Evolutionary conservation across 2,329 filamentous ascomycete species (phyloP), one percentile per base, ranked within the genome.

Genomic region (Ampelomyces quisqualis): DNA sequence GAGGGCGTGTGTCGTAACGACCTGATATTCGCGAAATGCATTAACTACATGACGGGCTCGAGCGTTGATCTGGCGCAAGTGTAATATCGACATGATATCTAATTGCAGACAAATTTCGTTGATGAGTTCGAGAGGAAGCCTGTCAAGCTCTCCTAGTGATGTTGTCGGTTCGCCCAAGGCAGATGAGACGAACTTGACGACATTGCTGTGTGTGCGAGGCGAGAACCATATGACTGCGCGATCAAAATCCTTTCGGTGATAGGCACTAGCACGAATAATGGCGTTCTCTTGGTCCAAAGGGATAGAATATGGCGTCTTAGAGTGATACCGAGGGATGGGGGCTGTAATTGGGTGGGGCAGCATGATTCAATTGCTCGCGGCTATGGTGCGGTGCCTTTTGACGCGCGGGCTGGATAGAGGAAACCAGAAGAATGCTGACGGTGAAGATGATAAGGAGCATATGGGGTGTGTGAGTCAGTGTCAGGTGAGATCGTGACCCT

Each of bases 51-150:
- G 35, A 43, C 59, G 58, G 10, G 45, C 48, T 33, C 43, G 26
- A 24, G 53, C 21, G 48, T 49, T 66, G 2, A 46, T 42, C 43
- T 68, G 64, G 28, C 66, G 55, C 13, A 70, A 52, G 0, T 41
- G 45, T 35, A 68, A 64, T 13, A 70, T 5, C 17, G 62, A 62
- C n/a, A 41, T 13, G 17, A 70, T 58, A 32, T 70, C 67, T 7
- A 65, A 38, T 30, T 37, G 44, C 14, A 60, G 35, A 8, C 64
- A 41, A 0, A 62, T 34, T n/a, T 63, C 34, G 35, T 60, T 31
- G 40, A 64, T 49, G 44, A 69, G 57, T 39, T 69, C 64, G 11
- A 55, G 54, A 10, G 66, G 63, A 34, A 69, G 54, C 26, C 43
- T 49, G 46, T 57, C 44, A 38, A 70, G 49, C 11, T 48, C 45